phyloP scores from a whole-genome alignment of 148 eudicot species.

The Rhododendron vialii region DNA sequence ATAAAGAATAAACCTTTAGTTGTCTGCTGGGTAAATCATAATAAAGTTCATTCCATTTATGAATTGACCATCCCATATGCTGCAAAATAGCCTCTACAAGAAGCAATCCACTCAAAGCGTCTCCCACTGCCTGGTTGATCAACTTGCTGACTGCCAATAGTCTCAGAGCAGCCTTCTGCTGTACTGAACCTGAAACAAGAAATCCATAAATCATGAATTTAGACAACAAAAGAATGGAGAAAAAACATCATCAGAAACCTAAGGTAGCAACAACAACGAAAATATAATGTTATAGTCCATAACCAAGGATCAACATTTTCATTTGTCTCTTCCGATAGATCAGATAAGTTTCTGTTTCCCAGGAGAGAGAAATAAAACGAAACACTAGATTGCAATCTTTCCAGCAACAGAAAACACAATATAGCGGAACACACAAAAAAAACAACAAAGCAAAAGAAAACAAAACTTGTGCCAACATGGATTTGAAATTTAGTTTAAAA shows the following conservation, averaged over 20 bases:
- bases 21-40: constrained; percentile 90
- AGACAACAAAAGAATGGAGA: neutral
- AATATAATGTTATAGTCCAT: neutral
- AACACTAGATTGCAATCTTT: neutral
- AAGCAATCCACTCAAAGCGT: constrained; percentile 87
- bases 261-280: neutral
- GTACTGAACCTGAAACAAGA: constrained; percentile 57
- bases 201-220: constrained; percentile 2
- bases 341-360: neutral
- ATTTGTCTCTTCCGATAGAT: neutral
- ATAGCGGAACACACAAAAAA: neutral
- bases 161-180: constrained; percentile 75
- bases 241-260: neutral
- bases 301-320: neutral
- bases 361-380: neutral
- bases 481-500: neutral
- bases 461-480: neutral
- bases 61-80: constrained; percentile 79
- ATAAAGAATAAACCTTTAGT: constrained; percentile 54
- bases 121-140: constrained; percentile 97
- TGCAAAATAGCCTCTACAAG: constrained; percentile 79
- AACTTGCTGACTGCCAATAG: constrained; percentile 77
- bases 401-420: neutral
- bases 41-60: constrained; percentile 80
- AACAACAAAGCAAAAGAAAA: neutral